A percentile compares a stretch with the other conserved stretches of the same genome.
These are phyloP conservation scores for Entoloma clypeatum DNA, from an alignment of 1,284 basidiomycete species.

Conservation along the genomic window DNA sequence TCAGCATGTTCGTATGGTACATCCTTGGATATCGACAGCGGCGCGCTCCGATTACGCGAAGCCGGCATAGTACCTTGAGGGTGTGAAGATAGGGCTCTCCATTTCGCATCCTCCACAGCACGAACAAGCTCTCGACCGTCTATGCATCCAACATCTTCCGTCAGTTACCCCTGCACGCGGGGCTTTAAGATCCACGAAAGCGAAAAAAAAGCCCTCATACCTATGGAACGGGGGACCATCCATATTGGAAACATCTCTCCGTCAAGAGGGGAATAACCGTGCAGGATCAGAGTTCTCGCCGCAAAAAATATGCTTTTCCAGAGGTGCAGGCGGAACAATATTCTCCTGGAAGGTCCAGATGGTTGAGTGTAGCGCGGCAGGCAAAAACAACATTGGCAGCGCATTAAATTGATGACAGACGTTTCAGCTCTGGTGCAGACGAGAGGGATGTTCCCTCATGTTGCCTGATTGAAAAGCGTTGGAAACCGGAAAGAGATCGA, in stretches of 20 bases:
- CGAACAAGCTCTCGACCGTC: too few species aligned
- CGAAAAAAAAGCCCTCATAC: too few species aligned
- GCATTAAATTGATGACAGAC: constrained; percentile 9
- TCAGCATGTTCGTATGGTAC: constrained; percentile 5
- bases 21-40: constrained; percentile 9
- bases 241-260: constrained; percentile 9
- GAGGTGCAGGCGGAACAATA: constrained; percentile 7
- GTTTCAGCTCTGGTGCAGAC: constrained; percentile 12
- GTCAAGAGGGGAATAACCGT: constrained; percentile 14
- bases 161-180: too few species aligned
- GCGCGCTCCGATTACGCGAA: constrained; percentile 13
- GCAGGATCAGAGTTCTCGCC: constrained; percentile 13
- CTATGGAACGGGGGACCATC: constrained; percentile 11
- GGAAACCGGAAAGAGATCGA: constrained; percentile 11
- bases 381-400: constrained; percentile 12
- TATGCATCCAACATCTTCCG: too few species aligned
- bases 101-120: too few species aligned
- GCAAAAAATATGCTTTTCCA: constrained; percentile 4
- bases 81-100: constrained; percentile 9
- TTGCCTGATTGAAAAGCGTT: constrained; percentile 12
- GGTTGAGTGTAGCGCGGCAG: constrained; percentile 8
- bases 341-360: constrained; percentile 17
- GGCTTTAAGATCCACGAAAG: too few species aligned
- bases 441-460: constrained; percentile 11
- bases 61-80: constrained; percentile 12